Evolutionary conservation across 192 early-diverging fungal genomes (phyloP), one percentile per base, ranked within the genome.

Genomic region (Backusella tarrabulga): DNA sequence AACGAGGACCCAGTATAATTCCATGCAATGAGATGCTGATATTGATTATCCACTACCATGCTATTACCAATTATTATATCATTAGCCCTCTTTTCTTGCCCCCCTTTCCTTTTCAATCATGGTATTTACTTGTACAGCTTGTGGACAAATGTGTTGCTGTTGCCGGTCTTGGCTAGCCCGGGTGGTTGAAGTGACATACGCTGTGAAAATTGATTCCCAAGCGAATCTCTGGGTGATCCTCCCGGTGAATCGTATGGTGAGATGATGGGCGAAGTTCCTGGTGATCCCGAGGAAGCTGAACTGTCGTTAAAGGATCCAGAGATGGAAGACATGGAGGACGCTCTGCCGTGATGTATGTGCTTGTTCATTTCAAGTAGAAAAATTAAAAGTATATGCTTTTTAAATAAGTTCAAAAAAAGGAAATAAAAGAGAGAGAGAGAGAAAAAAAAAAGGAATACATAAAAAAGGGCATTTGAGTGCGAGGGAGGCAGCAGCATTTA

Each of bases 11-110:
- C 96, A 32, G 90, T 89, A 75, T 91, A 92, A 84, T 93, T 95
- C 95, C 95, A 97, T n/a, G 91, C 92, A 76, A 97, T 97, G 76
- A 95, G 85, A 80, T 95, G 92, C 78, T 95, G 93, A 80, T 95
- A 94, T 78, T 90, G 87, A 76, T 86, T 89, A 85, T 97, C 96
- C 74, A 92, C 84, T 52, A 97, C 93, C 93, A 96, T 96, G 81
- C 88, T 89, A 41, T 21, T 41, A 23, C 50, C 44, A 14, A 14
- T 52, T 23, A 72, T 32, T 15, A 76, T 26, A 60, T 46, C 34
- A 71, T 54, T 54, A 54, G 52, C 8, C 6, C 19, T 54, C 52
- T 21, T 21, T 54, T 54, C 3, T 54, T 32, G 52, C 21, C 6
- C 19, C 21, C 50, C 4, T 63, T 11, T 60, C 4, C 3, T 26